Evolutionary conservation across 805 yeast species (phyloP).

Genomic region (Zygosaccharomyces kombuchaensis): DNA sequence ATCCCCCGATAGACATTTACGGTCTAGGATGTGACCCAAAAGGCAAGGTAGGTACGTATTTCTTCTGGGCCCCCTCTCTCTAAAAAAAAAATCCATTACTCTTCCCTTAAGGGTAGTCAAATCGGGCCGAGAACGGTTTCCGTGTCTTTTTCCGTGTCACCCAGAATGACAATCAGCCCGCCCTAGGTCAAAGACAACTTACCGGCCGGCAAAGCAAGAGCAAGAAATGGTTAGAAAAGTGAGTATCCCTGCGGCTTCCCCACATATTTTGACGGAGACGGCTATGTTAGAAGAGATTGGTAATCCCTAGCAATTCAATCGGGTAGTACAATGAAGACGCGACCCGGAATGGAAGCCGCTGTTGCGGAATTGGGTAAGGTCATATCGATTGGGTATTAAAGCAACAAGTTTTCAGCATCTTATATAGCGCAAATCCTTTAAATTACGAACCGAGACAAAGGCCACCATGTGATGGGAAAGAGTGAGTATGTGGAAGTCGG

Average conservation of each 20-base stretch:
- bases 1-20: not conserved
- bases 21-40: not conserved
- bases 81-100: not conserved
- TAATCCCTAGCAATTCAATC: not conserved
- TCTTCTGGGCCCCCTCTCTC: not conserved
- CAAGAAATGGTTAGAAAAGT: not conserved
- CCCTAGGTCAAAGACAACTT: not conserved
- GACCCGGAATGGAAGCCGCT: not conserved
- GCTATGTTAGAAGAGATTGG: not conserved
- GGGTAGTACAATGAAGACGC: not conserved
- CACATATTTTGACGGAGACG: not conserved
- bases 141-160: not conserved
- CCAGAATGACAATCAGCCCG: not conserved
- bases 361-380: not conserved
- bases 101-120: not conserved
- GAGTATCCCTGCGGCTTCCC: not conserved
- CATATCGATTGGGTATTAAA: not conserved
- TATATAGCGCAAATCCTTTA: not conserved
- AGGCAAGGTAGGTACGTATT: not conserved
- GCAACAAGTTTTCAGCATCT: not conserved
- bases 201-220: not conserved
- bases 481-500: no score
- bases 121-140: slow-evolving; percentile 5
- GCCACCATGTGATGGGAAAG: not conserved
- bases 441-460: not conserved